These are phyloP conservation scores for Ceriops zippeliana DNA, from an alignment of 345 rosid species.

Conservation along the genomic window DNA sequence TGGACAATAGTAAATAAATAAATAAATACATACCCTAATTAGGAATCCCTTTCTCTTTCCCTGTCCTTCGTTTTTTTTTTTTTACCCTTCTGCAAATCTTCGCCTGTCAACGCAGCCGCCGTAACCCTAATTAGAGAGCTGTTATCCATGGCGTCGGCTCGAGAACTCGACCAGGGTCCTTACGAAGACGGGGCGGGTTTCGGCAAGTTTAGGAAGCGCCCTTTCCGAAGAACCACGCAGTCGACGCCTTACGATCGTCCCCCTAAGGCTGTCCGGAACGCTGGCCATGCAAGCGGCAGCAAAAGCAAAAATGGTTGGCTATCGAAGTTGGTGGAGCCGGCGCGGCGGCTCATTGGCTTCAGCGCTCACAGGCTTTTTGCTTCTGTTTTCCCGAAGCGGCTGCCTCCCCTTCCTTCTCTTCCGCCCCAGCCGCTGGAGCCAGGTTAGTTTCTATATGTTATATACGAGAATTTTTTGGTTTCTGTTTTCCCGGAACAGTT, in stretches of 20 bases:
- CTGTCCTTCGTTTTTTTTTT: background rate
- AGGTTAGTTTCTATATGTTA: constrained; percentile 23
- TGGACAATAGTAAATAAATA: too few species aligned
- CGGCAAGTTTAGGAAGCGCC: constrained; percentile 71
- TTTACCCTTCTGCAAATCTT: background rate
- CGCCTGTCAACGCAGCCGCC: background rate
- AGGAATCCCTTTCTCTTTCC: background rate
- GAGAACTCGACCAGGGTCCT: constrained; percentile 13
- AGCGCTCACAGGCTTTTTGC: constrained; percentile 71
- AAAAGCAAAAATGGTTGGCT: constrained; percentile 55
- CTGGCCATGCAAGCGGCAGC: constrained; percentile 26
- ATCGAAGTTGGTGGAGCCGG: constrained; percentile 86
- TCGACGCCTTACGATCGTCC: constrained; percentile 82
- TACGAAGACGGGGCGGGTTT: constrained; percentile 22
- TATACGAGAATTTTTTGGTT: background rate
- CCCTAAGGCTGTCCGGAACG: constrained; percentile 39
- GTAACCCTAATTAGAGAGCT: constrained; percentile 11
- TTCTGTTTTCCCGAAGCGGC: constrained; percentile 73
- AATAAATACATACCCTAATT: constrained; percentile 18
- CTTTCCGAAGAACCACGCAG: constrained; percentile 40
- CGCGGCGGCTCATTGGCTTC: constrained; percentile 64
- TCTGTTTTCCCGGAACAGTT: background rate
- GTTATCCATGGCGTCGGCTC: constrained; percentile 27
- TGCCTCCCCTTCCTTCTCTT: constrained; percentile 37
- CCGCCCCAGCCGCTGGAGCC: constrained; percentile 36